Base-by-base conservation (phyloP, 1,284 basidiomycete genomes). In the Rhizoctonia solani region DNA sequence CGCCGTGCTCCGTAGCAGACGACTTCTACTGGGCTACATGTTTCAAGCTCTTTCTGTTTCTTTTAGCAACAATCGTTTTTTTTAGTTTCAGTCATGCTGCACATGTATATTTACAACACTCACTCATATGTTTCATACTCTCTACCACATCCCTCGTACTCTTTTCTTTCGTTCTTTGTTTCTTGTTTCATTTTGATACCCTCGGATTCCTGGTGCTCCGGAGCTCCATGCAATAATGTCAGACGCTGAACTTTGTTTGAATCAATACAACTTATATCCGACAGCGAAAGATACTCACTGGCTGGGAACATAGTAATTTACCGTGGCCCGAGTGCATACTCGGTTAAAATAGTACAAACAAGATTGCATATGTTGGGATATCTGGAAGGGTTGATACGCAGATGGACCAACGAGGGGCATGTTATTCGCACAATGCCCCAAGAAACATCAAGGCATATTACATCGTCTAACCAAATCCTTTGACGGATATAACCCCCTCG, bases 41-140 rank as follows among this genome's bases (percentile, higher is more conserved):
- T 19, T 53, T 39, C 11, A 11, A 42, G 21, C n/a, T 30, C 9
- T 14, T 37, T 65, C 54, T 50, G 6, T 49, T 49, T 65, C 46
- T 2, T 11, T 39, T 65, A 21, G 25, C 34, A 41, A 27, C 61
- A 65, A 54, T 53, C 50, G n/a, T n/a, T 61, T 65, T 65, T 25
- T 53, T 13, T 29, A 52, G 54, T 42, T 44, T 27, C 4, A 37
- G 14, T 32, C 49, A 65, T 44, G 8, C 44, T 19, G 61, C 61
- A 65, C 44, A 49, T 65, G 61, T 65, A 65, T 23, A 65, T 53
- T 53, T 65, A 65, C 49, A 53, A 65, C 61, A 65, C 61, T 65
- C 61, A 65, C 61, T 53, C 61, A 65, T 65, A 65, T 65, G 61
- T 65, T 65, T 39, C 61, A 65, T 65, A 65, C 61, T 39, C 37